Base-by-base conservation (phyloP, 441 rosid species). In the Macaranga tanarius region DNA sequence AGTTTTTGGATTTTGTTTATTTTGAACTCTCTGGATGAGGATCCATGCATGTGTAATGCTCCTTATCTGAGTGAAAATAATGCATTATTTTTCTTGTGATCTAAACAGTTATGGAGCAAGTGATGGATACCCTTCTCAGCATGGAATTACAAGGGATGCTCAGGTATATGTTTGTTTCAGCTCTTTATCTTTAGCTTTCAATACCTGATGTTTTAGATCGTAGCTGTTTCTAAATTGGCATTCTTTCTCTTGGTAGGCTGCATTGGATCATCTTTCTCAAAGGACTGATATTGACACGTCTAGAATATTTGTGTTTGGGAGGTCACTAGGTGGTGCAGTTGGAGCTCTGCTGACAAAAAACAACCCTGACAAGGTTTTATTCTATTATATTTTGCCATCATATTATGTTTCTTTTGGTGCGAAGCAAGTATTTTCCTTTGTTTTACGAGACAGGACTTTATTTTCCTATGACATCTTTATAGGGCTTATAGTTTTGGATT, bases 261-360 rank as follows among this genome's bases (percentile, higher is more conserved):
- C 99, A 65, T 71, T 95, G 88, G 98, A 95, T 83, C 96, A 92
- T 82, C 98, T 95, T 67, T 76, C 63, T 76, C 89, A 88, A 79
- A 87, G 99, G 84, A 87, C 87, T 73, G 99, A 95, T 79, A 89
- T 92, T 82, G 99, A 92, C 81, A 83, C 97, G 51, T 85, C 96
- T 74, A 84, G 97, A 76, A 89, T 95, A 79, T 78, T 91, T 50
- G 97, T 95, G 3, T 95, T 95, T 78, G 99, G 99, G 79, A 89
- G 99, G 80, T 95, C 99, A 65, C 95, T 95, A 55, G 99, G 99
- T 42, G 99, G 99, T 82, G 99, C 99, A 42, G 99, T 95, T 62
- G 99, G 99, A 76, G 76, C 99, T 76, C 84, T 88, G 75, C 88
- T 95, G 69, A 80, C 93, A 58, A 90, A 84, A 86, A 95, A 88